phyloP scores from a whole-genome alignment of 768 basidiomycete species.

The Phanerochaete sordida region DNA sequence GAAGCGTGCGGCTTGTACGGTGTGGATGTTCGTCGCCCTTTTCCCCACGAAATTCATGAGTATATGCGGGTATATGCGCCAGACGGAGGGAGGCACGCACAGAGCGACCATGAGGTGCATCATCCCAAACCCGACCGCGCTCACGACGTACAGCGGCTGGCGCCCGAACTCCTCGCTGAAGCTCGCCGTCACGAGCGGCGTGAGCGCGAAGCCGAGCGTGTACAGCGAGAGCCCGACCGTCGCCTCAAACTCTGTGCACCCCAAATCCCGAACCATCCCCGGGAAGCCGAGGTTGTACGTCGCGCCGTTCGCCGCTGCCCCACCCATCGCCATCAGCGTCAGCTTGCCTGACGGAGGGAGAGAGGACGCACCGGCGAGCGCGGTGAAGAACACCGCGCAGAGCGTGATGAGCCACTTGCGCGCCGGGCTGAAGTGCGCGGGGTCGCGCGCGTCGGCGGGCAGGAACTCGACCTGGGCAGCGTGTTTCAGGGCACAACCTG shows the following conservation, averaged over 20 bases:
- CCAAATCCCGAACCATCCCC: conserved; percentile 47
- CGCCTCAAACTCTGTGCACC: conserved; percentile 27
- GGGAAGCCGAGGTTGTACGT: conserved; percentile 54
- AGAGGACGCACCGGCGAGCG: conserved; percentile 43
- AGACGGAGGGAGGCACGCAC: conserved; percentile 30
- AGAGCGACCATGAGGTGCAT: conserved; percentile 46
- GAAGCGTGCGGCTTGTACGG: conserved; percentile 60
- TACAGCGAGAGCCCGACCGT: conserved; percentile 42
- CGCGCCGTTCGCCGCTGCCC: conserved; percentile 45
- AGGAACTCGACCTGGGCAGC: conserved; percentile 31
- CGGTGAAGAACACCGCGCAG: conserved; percentile 45
- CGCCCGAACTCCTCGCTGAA: conserved; percentile 75
- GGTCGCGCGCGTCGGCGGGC: conserved; percentile 29
- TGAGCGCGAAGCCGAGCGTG: conserved; percentile 56
- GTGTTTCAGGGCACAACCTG: no score
- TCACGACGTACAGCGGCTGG: conserved; percentile 53
- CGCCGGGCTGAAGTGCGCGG: conserved; percentile 25
- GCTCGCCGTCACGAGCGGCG: conserved; percentile 63
- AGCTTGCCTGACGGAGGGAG: not conserved
- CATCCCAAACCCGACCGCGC: conserved; percentile 43
- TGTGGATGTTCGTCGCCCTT: conserved; percentile 47
- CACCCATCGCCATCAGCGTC: no score
- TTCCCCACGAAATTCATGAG: not conserved
- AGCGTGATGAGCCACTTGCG: conserved; percentile 40
- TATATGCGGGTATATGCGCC: not conserved